phyloP scores from a whole-genome alignment of 345 rosid genomes.

The Durio zibethinus region DNA sequence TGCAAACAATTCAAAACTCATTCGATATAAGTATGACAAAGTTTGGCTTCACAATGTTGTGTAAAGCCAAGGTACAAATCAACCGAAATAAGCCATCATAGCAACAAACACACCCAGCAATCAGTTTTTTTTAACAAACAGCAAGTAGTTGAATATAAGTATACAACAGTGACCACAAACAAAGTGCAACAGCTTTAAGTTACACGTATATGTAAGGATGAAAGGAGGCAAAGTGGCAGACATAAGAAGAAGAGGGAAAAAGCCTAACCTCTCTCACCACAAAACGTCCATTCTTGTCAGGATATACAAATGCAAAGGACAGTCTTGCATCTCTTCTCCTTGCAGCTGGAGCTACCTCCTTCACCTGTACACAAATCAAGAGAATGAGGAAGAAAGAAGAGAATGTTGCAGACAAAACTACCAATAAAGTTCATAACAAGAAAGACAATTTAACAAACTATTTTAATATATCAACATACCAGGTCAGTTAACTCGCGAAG shows the following conservation, averaged over 20 bases:
- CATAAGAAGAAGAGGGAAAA: neutral
- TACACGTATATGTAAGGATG: neutral
- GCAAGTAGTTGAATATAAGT: neutral
- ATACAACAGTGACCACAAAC: neutral
- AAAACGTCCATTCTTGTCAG: constrained; percentile 73
- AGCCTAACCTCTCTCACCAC: constrained; percentile 61
- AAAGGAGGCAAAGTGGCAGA: neutral
- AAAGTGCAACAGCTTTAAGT: neutral
- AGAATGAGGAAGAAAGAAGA: neutral
- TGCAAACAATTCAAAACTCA: neutral
- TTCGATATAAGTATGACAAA: too few relatives aligned
- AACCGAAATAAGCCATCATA: neutral
- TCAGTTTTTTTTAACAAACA: too few relatives aligned
- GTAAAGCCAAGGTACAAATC: constrained; percentile 1
- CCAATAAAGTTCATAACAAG: neutral
- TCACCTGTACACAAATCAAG: constrained; percentile 45
- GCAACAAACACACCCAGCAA: neutral
- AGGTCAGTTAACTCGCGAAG: constrained; percentile 86
- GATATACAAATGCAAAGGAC: constrained; percentile 91
- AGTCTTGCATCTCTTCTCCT: constrained; percentile 87
- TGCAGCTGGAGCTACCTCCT: constrained; percentile 89
- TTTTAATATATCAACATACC: constrained; percentile 35
- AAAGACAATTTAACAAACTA: neutral
- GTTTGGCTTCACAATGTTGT: neutral
- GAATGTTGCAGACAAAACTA: neutral